Conservation (phyloP, 192 early-diverging fungal genomes). For the Entophlyctis helioformis region DNA sequence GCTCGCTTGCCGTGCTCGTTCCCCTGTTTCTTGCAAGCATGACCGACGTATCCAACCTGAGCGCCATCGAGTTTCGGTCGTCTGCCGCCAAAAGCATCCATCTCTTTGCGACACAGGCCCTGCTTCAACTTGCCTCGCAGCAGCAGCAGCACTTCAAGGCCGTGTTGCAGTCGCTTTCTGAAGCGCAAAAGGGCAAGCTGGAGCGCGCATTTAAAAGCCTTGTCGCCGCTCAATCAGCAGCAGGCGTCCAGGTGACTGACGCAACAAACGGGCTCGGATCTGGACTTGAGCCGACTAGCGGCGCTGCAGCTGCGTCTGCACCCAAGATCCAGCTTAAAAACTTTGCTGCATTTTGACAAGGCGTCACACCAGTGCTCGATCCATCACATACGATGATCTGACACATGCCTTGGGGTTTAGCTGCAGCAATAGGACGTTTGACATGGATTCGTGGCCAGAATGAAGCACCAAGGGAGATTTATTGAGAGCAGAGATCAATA, state of each 20-base stretch:
- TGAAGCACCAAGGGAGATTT: no score
- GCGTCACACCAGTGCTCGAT: neutral
- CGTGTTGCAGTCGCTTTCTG: constrained; percentile 10
- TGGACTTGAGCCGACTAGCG: neutral
- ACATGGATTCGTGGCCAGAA: no score
- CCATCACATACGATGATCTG: no score
- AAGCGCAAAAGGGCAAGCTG: constrained; percentile 2
- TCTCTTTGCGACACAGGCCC: constrained; percentile 1
- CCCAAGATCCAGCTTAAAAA: constrained; percentile 24
- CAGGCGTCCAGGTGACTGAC: neutral
- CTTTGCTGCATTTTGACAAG: constrained; percentile 14
- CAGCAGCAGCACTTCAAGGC: constrained; percentile 7
- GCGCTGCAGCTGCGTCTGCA: no score
- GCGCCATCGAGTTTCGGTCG: neutral
- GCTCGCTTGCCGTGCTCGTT: constrained; percentile 5
- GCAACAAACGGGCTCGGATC: neutral
- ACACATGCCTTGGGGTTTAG: no score
- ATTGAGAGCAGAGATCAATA: no score
- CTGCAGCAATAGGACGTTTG: no score
- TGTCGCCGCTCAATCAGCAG: neutral
- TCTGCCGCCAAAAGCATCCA: neutral
- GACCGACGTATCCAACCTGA: neutral
- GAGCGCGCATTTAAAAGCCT: constrained; percentile 16
- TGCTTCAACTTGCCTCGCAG: constrained; percentile 16
- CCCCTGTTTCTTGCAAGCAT: constrained; percentile 6